Evolutionary conservation across 345 rosid species (phyloP).

Genomic region (Sonneratia caseolaris): DNA sequence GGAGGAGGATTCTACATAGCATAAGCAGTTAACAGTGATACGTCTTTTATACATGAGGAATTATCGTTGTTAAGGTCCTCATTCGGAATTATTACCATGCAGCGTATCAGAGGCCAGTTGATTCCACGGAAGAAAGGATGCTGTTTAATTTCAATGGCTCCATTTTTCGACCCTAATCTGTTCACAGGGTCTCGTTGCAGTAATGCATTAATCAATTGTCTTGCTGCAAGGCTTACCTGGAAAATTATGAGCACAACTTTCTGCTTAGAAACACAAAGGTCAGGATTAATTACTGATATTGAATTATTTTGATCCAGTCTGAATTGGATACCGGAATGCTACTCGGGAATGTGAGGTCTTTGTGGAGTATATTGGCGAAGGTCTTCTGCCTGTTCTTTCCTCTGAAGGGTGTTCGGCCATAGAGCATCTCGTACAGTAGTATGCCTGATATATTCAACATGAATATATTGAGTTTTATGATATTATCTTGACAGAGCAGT

Average conservation of each 20-base stretch:
- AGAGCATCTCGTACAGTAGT: slow-evolving; percentile 89
- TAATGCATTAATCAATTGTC: slow-evolving; percentile 69
- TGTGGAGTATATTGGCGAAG: slow-evolving; percentile 82
- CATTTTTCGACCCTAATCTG: slow-evolving; percentile 72
- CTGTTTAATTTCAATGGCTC: slow-evolving; percentile 80
- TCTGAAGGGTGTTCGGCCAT: slow-evolving; percentile 95
- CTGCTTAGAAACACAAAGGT: background rate
- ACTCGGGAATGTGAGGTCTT: slow-evolving; percentile 92
- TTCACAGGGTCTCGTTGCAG: slow-evolving; percentile 56
- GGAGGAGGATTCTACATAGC: slow-evolving; percentile 65
- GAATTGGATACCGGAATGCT: slow-evolving; percentile 60
- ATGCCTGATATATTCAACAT: slow-evolving; percentile 40
- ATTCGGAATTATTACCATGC: slow-evolving; percentile 44
- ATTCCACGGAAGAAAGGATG: slow-evolving; percentile 86
- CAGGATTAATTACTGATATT: background rate
- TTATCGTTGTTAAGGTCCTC: background rate
- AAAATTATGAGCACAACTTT: slow-evolving; percentile 11
- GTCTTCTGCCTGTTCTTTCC: slow-evolving; percentile 97
- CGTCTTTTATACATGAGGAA: background rate
- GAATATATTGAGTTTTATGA: background rate
- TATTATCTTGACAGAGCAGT: background rate
- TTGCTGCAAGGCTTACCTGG: slow-evolving; percentile 80
- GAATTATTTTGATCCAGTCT: background rate
- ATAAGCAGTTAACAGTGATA: background rate
- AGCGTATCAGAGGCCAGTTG: slow-evolving; percentile 85